These are phyloP conservation scores for Begonia peltatifolia DNA, from an alignment of 306 rosid genomes.

Conservation along the genomic window DNA sequence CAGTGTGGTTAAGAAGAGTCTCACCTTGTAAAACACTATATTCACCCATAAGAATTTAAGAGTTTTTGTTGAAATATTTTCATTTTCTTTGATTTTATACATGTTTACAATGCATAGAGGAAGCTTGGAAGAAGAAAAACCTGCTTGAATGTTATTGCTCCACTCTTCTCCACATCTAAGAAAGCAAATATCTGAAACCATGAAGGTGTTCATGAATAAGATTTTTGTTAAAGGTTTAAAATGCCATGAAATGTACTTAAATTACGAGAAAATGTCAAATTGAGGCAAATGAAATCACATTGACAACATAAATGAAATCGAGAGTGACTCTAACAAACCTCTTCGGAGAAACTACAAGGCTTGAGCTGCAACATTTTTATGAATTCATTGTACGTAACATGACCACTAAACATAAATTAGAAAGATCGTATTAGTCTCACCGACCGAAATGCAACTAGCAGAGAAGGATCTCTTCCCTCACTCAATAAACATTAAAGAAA, in stretches of 20 bases:
- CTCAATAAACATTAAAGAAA: too few relatives aligned
- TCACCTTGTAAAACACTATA: not conserved
- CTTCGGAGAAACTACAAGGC: conserved; percentile 46
- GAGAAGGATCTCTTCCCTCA: too few relatives aligned
- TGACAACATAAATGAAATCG: conserved; percentile 1
- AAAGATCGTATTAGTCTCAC: conserved; percentile 2
- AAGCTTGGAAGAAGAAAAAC: conserved; percentile 17
- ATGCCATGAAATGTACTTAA: not conserved
- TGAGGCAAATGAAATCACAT: too few relatives aligned
- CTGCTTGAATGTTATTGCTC: conserved; percentile 68
- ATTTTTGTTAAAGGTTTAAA: not conserved
- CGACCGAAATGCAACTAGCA: too few relatives aligned
- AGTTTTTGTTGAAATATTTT: too few relatives aligned
- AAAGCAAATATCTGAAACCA: conserved; percentile 57
- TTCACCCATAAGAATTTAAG: too few relatives aligned
- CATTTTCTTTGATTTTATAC: too few relatives aligned
- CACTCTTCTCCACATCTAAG: conserved; percentile 54
- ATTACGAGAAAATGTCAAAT: not conserved
- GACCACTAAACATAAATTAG: conserved; percentile 45
- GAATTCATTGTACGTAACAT: conserved; percentile 56
- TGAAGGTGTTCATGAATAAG: conserved; percentile 2
- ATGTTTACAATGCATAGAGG: not conserved
- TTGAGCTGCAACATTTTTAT: conserved; percentile 54
- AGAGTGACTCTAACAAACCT: conserved; percentile 25
- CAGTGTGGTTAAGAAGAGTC: not conserved